Evolutionary conservation across 202 grass and related monocot genomes (phyloP).

Genomic region (Brachypodium distachyon): DNA sequence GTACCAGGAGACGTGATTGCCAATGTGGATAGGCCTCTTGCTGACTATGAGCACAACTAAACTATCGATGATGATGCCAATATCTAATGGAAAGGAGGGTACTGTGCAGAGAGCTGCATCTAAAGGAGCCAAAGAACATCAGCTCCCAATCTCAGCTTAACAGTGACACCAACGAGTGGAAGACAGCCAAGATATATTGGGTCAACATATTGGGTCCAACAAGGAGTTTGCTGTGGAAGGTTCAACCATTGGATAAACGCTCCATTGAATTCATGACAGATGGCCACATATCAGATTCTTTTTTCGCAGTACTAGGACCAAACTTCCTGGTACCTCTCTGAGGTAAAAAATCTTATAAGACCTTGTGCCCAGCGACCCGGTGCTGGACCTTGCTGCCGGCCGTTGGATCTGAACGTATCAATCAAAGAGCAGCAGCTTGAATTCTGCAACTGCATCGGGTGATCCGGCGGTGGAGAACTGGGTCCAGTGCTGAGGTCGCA

Average conservation of each 20-base stretch:
- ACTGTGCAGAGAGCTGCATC: conserved; percentile 9
- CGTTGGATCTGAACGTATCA: too few species aligned
- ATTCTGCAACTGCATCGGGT: too few species aligned
- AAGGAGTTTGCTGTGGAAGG: conserved; percentile 38
- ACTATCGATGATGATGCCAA: conserved; percentile 17
- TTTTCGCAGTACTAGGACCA: not conserved
- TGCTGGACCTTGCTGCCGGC: too few species aligned
- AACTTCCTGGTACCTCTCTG: conserved; percentile 25
- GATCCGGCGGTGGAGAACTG: too few species aligned
- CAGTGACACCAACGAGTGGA: not conserved
- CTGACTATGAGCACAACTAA: conserved; percentile 27
- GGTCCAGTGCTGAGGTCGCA: too few species aligned
- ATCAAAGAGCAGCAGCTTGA: too few species aligned
- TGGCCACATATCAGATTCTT: conserved; percentile 13
- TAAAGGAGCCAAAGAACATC: conserved; percentile 33
- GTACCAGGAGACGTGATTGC: conserved; percentile 18
- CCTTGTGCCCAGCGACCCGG: too few species aligned
- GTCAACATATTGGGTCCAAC: conserved; percentile 22
- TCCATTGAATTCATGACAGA: conserved; percentile 39
- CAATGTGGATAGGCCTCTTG: conserved; percentile 16
- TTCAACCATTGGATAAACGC: conserved; percentile 35
- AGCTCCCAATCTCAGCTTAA: not conserved
- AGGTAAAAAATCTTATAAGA: too few species aligned
- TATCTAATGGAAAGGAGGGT: too few species aligned
- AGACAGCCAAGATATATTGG: not conserved